Base-by-base conservation (phyloP, 371 early-diverging fungal genomes). In the Thermomucor indicae-seudaticae region DNA sequence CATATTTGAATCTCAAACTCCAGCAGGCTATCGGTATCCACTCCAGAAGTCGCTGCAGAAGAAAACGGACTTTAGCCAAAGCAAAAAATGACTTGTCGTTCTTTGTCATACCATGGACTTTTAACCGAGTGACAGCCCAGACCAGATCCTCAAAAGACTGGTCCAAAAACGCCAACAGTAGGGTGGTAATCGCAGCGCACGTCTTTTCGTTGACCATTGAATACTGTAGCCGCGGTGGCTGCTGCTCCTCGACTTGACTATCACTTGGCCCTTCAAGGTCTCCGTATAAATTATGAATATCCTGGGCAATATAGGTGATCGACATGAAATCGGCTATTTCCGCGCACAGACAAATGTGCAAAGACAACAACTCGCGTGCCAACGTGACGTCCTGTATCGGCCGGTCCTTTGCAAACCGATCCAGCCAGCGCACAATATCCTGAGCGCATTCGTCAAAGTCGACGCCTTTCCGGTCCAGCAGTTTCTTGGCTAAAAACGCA, bases 131-230 rank as follows among this genome's bases (percentile, higher is more conserved):
- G 19, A 76, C 56, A 25, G 65, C 56, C 79, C 79, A 76, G 1
- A 60, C 65, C 31, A 79, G 45, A 38, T 75, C 73, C 47, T 75
- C 77, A 39, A 54, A 58, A 1, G 62, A 60, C 1, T 65, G 49
- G 23, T 76, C 75, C 17, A 70, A 37, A 24, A 71, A 72, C 5
- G 60, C 47, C 17, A 79, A 55, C n/a, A 74, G 22, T 16, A 57
- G 60, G 2, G 49, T 37, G 0, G 62, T 60, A 14, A 70, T 51
- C 0, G 44, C 47, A 11, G 38, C 20, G 20, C 45, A 57, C 0
- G 77, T 76, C 43, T 65, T 68, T 10, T n/a, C 23, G 40, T 72
- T 79, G 24, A 76, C 53, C 22, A 76, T 60, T 20, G 50, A 45
- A 47, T 64, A 72, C 0, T 48, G 52, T 2, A 60, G 19, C 1